Evolutionary conservation across 306 rosid species (phyloP).

Genomic region (Acacia acuminata): DNA sequence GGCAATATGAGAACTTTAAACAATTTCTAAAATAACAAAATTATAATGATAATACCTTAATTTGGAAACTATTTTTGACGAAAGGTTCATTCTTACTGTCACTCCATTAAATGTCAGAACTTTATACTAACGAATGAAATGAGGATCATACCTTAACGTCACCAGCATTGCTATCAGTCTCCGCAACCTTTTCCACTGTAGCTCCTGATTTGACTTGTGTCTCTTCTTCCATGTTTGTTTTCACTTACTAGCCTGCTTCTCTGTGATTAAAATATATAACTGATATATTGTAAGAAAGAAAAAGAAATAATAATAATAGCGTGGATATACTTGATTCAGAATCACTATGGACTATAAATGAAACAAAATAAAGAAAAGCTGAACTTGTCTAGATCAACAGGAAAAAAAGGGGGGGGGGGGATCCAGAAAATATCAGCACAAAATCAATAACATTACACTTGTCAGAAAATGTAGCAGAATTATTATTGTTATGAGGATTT

Average conservation of each 20-base stretch:
- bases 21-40: constrained; percentile 4
- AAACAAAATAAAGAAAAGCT: neutral
- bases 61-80: neutral
- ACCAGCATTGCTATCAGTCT: constrained; percentile 40
- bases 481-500: neutral
- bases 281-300: neutral
- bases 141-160: constrained; percentile 54
- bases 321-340: neutral
- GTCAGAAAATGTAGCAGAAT: neutral
- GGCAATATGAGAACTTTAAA: neutral
- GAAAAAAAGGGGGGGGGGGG: too few species aligned
- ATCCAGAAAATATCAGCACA: neutral
- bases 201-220: constrained; percentile 51
- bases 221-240: constrained; percentile 66
- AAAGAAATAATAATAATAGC: neutral
- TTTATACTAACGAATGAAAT: constrained; percentile 2
- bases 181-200: constrained; percentile 51
- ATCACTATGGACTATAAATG: neutral
- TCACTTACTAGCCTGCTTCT: constrained; percentile 11
- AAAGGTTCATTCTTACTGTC: neutral
- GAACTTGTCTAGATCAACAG: neutral
- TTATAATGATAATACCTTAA: constrained; percentile 55
- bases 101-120: neutral
- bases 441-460: neutral
- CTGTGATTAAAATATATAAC: constrained; percentile 22